Evolutionary conservation across 352 stramenopile genomes (phyloP), one percentile per base, ranked within the genome.

Genomic region (Pythium scleroteichum): DNA sequence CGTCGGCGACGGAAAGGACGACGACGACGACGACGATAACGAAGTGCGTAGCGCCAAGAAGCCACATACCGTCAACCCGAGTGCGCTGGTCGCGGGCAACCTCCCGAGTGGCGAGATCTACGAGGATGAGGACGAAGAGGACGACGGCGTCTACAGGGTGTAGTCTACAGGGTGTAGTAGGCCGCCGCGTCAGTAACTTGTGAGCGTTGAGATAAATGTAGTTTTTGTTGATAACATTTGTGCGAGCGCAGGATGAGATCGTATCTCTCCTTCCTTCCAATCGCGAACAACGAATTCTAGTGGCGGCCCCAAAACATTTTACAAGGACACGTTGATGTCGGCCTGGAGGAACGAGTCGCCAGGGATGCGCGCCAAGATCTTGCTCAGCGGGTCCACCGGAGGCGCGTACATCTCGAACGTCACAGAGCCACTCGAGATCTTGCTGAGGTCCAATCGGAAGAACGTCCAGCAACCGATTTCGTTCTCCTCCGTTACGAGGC

Each of bases 391-490:
- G 57, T 94, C 80, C 60, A 92, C 87, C 1, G 87, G 87, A 29
- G 87, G 73, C 45, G 84, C 82, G 62, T 94, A 95, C 87, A 95
- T 95, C 66, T 95, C 87, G 32, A 95, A 93, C 44, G 85, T 95
- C 39, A 90, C 80, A 2, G 87, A 77, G 27, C 81, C 79, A 58
- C 80, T 94, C 51, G 87, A 92, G 75, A 94, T 94, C 71, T 90
- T 92, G 75, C 83, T 91, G 59, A 95, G 74, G 58, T 95, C 87
- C 20, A 95, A 57, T 19, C 87, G 85, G 78, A 95, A 94, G 68
- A 95, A 95, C 24, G 87, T 95, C 87, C 87, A 95, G 67, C 84
- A 94, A 56, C 85, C 84, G 26, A 95, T 85, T 72, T 95, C 87
- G 52, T 90, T 78, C 70, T 94, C 82, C 44, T 94, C 78, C 9